Evolutionary conservation across 768 basidiomycete species (phyloP).

Genomic region (Trametes elegans): DNA sequence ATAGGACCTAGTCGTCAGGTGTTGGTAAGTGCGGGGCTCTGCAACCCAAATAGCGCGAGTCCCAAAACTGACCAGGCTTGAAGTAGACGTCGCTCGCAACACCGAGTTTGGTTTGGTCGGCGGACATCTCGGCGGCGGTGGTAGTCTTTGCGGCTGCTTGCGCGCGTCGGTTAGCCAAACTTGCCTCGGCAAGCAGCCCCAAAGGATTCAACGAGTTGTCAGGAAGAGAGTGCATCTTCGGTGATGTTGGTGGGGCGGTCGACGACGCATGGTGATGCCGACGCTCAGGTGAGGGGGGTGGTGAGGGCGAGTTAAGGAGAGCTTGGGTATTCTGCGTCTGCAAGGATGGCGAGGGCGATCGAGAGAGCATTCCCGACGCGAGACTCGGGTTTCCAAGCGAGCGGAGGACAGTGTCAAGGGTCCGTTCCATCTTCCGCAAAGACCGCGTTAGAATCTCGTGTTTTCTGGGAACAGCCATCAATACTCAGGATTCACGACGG

Average conservation of each 20-base stretch:
- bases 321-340: conserved; percentile 52
- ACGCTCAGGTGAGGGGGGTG: conserved; percentile 37
- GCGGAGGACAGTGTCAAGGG: conserved; percentile 86
- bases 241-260: conserved; percentile 50
- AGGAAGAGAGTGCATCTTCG: conserved; percentile 86
- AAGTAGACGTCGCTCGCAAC: conserved; percentile 89
- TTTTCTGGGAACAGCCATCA: conserved; percentile 54
- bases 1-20: conserved; percentile 60
- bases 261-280: conserved; percentile 33
- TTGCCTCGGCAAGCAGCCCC: conserved; percentile 89
- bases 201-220: conserved; percentile 92
- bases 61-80: conserved; percentile 68
- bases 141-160: conserved; percentile 36
- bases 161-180: conserved; percentile 69
- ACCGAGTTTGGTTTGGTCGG: conserved; percentile 47
- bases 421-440: conserved; percentile 87
- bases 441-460: conserved; percentile 80
- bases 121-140: conserved; percentile 13
- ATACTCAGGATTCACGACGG: conserved; percentile 22
- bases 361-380: conserved; percentile 76
- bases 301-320: conserved; percentile 41
- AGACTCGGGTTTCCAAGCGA: conserved; percentile 85
- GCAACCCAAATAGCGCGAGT: not conserved
- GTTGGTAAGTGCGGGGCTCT: not conserved
- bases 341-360: conserved; percentile 69